Base-by-base conservation (phyloP, 2,329 filamentous ascomycete species). In the Teratosphaeriaceae sp. region DNA sequence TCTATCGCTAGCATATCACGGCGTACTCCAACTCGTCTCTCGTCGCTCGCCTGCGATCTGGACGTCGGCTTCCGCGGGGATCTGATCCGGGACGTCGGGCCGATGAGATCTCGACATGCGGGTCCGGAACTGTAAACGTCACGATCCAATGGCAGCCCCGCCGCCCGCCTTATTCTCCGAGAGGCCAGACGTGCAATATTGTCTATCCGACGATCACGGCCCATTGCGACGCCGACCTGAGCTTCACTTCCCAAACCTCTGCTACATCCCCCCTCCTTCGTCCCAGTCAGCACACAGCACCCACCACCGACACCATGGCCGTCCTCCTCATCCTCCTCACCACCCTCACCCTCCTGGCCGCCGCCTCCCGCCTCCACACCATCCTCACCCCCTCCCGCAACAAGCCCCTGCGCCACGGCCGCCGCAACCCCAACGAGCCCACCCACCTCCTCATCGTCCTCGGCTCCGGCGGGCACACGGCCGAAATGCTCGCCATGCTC, bases 401-500 rank as follows among this genome's bases (percentile, higher is more conserved):
- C 38, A 60, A 55, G 37, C 53, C 56, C 42, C 44, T 42, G 50
- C 57, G 48, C 40, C 56, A 52, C 39, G 49, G 45, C 50, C 58
- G 46, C 44, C 52, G 47, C 46, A 51, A 39, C 49, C 53, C 44
- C 16, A 27, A 44, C n/a, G 39, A 57, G 3, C 68, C 69, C 20
- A 71, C 72, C 5, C 80, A 89, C 63, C 71, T 88, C 42, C 71
- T 94, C 23, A 77, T 94, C 50, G 82, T 97, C 20, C 82, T 97
- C 19, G 92, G 92, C 40, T 94, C 86, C 2, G 92, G 92, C 23
- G 92, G 92, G 1, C 92, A 98, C 66, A 96, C 92, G 0, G 82
- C 88, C 37, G 92, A 98, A 66, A 94, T 98, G 85, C 74, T 95
- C 49, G 80, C 84, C 58, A 85, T 96, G 70, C 78, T 98, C 54